phyloP scores from a whole-genome alignment of 768 basidiomycete species.

The Asterophora parasitica region DNA sequence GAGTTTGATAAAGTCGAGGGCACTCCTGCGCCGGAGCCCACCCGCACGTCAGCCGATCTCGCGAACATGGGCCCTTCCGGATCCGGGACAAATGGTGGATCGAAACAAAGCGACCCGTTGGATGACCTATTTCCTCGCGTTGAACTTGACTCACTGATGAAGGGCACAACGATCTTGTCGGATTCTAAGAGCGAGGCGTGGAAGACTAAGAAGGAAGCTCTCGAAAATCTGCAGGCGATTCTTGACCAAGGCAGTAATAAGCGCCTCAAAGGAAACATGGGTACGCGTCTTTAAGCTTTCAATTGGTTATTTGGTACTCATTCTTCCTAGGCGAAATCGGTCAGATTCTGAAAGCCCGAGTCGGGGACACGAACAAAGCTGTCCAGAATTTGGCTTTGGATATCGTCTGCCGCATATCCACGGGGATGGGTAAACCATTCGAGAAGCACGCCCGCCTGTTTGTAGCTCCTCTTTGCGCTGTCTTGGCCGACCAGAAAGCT shows the following conservation, averaged over 20 bases:
- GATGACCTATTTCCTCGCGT: slow-evolving; percentile 96
- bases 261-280: slow-evolving; percentile 85
- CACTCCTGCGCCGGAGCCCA: slow-evolving; percentile 70
- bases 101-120: slow-evolving; percentile 57
- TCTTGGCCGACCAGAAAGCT: slow-evolving; percentile 90
- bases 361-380: slow-evolving; percentile 90
- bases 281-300: slow-evolving; percentile 33
- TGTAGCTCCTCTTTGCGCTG: slow-evolving; percentile 70
- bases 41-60: slow-evolving; percentile 72
- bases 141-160: slow-evolving; percentile 83
- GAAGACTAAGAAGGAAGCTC: slow-evolving; percentile 95
- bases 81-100: slow-evolving; percentile 36
- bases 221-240: slow-evolving; percentile 77
- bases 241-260: slow-evolving; percentile 92
- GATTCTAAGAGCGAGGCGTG: slow-evolving; percentile 92
- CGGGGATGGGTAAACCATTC: slow-evolving; percentile 93
- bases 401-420: slow-evolving; percentile 83
- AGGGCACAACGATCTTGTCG: slow-evolving; percentile 74
- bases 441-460: slow-evolving; percentile 84
- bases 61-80: slow-evolving; percentile 41
- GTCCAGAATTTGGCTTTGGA: slow-evolving; percentile 90
- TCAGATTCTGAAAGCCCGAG: slow-evolving; percentile 79
- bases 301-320: slow-evolving; percentile 3
- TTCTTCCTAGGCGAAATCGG: slow-evolving; percentile 75
- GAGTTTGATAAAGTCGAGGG: slow-evolving; percentile 95